Base-by-base conservation (phyloP, 345 rosid species). In the Abelmoschus esculentus region DNA sequence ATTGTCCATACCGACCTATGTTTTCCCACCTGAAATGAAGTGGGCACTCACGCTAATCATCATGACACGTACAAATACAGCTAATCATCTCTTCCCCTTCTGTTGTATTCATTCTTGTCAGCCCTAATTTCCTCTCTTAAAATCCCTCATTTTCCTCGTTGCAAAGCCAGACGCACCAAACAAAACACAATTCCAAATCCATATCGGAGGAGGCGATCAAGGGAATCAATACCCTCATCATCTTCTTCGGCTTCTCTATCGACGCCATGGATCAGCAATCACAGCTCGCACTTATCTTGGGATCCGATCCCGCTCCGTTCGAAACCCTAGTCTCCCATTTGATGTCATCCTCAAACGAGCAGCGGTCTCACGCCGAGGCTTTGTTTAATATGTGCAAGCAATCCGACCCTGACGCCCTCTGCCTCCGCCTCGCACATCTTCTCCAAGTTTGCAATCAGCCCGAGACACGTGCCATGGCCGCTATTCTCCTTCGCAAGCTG, bases 321-420 rank as follows among this genome's bases (percentile, higher is more conserved):
- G 99, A 92, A 77, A 80, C 89, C 52, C 84, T 96, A n/a, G 86
- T 96, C 80, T 83, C 93, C 6, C 87, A 88, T 70, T 96, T 96
- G 71, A 89, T 92, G 99, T 87, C 99, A 5, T 83, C 99, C 31
- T 81, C 96, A 66, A 92, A 92, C 91, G 99, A 95, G 57, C 96
- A 84, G 31, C 96, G 99, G 6, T 90, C 98, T 8, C 73, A 86
- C 71, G 99, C 99, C 28, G 99, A 95, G 81, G 70, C 83, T 62
- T 79, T 84, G n/a, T 92, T 90, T 87, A 90, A 95, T 72, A 93
- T 95, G 76, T 88, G 92, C 73, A 95, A 95, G 73, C 93, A 90
- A 70, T 81, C 82, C 78, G 86, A 89, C 80, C 99, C 99, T 1
- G 85, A 95, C 66, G 74, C 97, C 55, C 92, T 95, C 55, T 83